Percentiles rank a stretch among this genome's conserved stretches.
These are phyloP conservation scores for Neurospora pannonica DNA, from an alignment of 495 filamentous ascomycete genomes.

Conservation along the genomic window DNA sequence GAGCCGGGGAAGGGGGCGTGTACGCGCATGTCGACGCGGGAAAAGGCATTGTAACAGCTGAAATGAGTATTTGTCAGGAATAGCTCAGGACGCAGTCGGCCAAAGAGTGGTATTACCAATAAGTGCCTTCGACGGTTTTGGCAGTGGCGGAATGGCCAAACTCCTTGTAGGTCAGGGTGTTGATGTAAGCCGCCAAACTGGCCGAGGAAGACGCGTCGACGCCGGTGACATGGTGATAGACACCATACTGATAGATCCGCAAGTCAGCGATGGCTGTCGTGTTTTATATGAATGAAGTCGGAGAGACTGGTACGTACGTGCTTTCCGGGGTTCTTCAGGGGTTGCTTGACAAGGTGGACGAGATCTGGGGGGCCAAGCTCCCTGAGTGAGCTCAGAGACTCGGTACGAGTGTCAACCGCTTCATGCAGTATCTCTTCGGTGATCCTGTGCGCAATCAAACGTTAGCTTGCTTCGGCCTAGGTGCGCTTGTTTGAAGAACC, in stretches of 20 bases:
- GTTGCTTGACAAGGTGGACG: conserved; percentile 88
- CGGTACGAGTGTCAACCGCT: conserved; percentile 81
- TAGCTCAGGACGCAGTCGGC: background rate
- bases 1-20: conserved; percentile 92
- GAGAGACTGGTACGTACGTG: conserved; percentile 39
- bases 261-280: conserved; percentile 9
- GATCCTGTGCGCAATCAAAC: conserved; percentile 45
- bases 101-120: conserved; percentile 55
- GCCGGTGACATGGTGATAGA: conserved; percentile 97
- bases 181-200: conserved; percentile 94
- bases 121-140: conserved; percentile 87
- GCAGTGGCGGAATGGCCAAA: conserved; percentile 65
- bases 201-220: conserved; percentile 96
- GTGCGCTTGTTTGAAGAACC: background rate
- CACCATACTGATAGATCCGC: conserved; percentile 55
- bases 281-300: background rate
- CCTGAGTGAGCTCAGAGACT: conserved; percentile 69
- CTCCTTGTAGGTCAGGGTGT: conserved; percentile 85
- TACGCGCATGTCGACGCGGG: conserved; percentile 94
- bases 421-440: conserved; percentile 84
- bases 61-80: background rate
- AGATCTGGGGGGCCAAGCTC: conserved; percentile 94
- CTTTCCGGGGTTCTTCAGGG: conserved; percentile 51
- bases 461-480: conserved; percentile 15
- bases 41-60: conserved; percentile 99